phyloP scores from a whole-genome alignment of 768 basidiomycete genomes.

The Trametes sanguinea region DNA sequence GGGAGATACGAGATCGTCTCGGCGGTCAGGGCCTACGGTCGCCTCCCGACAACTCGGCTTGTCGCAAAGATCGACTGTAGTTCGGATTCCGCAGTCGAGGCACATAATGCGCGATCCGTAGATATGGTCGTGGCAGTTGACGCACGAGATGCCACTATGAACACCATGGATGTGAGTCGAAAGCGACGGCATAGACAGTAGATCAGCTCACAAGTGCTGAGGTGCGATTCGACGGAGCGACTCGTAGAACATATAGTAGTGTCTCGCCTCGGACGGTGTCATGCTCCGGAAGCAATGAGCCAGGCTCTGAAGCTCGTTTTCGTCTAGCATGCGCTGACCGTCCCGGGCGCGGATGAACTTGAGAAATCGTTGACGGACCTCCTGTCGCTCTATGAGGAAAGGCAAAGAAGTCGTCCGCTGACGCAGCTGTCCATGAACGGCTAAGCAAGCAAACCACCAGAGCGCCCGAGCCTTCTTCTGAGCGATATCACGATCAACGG shows the following conservation, averaged over 20 bases:
- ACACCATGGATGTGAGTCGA: neutral
- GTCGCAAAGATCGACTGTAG: constrained; percentile 19
- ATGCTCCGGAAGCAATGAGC: constrained; percentile 9
- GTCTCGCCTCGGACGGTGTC: constrained; percentile 14
- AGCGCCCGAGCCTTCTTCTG: constrained; percentile 29
- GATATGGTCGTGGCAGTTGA: constrained; percentile 11
- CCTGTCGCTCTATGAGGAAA: constrained; percentile 8
- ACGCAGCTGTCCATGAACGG: constrained; percentile 29
- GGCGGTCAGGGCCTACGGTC: constrained; percentile 8
- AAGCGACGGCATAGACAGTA: neutral
- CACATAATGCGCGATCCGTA: constrained; percentile 13
- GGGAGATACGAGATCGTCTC: constrained; percentile 10
- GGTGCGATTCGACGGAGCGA: constrained; percentile 9
- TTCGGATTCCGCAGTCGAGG: constrained; percentile 17
- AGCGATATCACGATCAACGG: constrained; percentile 14
- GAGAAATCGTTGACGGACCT: constrained; percentile 3
- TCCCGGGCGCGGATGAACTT: constrained; percentile 2
- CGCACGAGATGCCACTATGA: constrained; percentile 12
- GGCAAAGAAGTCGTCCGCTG: constrained; percentile 26
- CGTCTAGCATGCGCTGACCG: neutral
- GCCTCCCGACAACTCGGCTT: constrained; percentile 7
- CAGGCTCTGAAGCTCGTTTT: neutral
- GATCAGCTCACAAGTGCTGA: constrained; percentile 12
- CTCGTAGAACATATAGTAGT: constrained; percentile 13
- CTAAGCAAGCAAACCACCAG: constrained; percentile 36